Conservation (phyloP, 495 filamentous ascomycete genomes). For the Penicillium chermesinum region DNA sequence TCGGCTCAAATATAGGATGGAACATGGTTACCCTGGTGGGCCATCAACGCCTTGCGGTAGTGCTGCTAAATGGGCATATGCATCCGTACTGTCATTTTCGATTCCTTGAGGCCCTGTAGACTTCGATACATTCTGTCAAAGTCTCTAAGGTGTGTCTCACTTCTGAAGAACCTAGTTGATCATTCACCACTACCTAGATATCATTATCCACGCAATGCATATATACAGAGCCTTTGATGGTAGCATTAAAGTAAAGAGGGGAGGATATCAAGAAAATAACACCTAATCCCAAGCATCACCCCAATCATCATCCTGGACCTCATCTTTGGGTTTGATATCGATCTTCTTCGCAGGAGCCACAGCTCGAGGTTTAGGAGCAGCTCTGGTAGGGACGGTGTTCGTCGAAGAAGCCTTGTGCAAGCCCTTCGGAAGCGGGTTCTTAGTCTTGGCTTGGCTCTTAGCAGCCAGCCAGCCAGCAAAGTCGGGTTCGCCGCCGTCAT, state of each 20-base stretch:
- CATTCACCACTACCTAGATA: no score
- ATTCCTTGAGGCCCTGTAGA: no score
- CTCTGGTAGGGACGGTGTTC: slow-evolving; percentile 25
- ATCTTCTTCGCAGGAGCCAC: slow-evolving; percentile 41
- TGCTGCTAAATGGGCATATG: no score
- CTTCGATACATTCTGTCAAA: no score
- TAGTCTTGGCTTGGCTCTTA: slow-evolving; percentile 67
- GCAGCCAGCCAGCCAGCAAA: slow-evolving; percentile 91
- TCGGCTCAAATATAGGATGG: no score
- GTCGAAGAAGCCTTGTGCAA: slow-evolving; percentile 50
- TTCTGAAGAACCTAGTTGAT: no score
- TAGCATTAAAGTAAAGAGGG: neutral
- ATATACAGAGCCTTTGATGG: slow-evolving; percentile 4
- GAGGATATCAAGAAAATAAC: neutral
- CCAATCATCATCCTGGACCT: slow-evolving; percentile 49
- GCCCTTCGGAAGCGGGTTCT: slow-evolving; percentile 72
- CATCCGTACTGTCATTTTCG: no score
- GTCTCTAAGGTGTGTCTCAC: no score
- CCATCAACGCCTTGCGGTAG: no score
- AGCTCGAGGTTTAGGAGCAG: slow-evolving; percentile 38
- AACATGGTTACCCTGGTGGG: no score
- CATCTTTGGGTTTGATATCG: slow-evolving; percentile 47
- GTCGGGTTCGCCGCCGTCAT: slow-evolving; percentile 82
- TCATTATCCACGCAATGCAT: neutral
- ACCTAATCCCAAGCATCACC: slow-evolving; percentile 51